Evolutionary conservation across 331 rosid genomes (phyloP).

Genomic region (Dryas integrifolia): DNA sequence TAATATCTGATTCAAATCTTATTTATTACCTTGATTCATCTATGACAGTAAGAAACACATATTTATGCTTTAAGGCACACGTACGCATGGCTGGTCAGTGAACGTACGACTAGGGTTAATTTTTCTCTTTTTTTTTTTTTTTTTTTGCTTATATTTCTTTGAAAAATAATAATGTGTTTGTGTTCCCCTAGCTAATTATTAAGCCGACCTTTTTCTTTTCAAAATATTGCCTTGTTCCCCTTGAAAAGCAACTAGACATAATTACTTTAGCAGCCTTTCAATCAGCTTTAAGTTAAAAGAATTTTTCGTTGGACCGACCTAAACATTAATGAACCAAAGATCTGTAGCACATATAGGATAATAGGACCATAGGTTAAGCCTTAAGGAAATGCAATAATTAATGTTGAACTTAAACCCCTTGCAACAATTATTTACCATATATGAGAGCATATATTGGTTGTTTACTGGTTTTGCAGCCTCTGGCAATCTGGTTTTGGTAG

Average conservation of each 20-base stretch:
- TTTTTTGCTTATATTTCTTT: not conserved
- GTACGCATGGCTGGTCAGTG: slow-evolving; percentile 16
- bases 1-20: not conserved
- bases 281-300: slow-evolving; percentile 23
- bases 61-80: not conserved
- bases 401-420: too few species aligned
- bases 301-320: slow-evolving; percentile 10
- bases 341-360: too few species aligned
- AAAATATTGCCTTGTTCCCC: slow-evolving; percentile 27
- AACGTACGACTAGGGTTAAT: not conserved
- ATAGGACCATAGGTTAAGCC: not conserved
- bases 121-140: not conserved
- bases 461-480: too few species aligned
- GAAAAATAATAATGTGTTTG: slow-evolving; percentile 11
- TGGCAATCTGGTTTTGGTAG: too few species aligned
- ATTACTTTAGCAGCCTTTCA: slow-evolving; percentile 33
- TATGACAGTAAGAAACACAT: not conserved
- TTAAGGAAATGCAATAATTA: not conserved
- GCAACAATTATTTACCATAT: too few species aligned
- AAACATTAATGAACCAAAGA: not conserved
- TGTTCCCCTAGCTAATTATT: slow-evolving; percentile 27
- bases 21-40: not conserved
- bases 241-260: slow-evolving; percentile 13
- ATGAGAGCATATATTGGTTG: too few species aligned
- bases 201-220: slow-evolving; percentile 23